phyloP scores from a whole-genome alignment of 306 rosid genomes.

The Quillaja saponaria region DNA sequence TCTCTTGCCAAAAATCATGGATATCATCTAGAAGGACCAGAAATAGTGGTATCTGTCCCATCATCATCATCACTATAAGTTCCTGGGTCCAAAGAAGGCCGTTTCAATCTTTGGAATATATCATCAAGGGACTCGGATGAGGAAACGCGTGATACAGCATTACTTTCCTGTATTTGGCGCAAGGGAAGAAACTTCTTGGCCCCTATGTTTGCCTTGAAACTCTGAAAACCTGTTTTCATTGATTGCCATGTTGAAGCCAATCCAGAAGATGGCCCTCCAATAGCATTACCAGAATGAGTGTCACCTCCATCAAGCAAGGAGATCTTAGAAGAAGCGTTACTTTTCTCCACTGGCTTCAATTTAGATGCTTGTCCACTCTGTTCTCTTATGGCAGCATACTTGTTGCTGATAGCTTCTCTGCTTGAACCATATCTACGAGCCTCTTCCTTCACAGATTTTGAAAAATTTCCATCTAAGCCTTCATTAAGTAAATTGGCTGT shows the following conservation, averaged over 20 bases:
- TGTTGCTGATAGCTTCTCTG: constrained; percentile 82
- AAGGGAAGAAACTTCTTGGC: constrained; percentile 59
- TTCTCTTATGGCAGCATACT: constrained; percentile 75
- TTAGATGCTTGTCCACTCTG: constrained; percentile 58
- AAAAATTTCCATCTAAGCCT: constrained; percentile 38
- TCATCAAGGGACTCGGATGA: constrained; percentile 91
- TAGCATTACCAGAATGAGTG: constrained; percentile 33
- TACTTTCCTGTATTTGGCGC: constrained; percentile 57
- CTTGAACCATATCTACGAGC: constrained; percentile 61
- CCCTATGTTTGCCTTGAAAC: constrained; percentile 70
- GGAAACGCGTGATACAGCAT: constrained; percentile 48
- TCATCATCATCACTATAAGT: constrained; percentile 44
- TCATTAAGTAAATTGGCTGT: constrained; percentile 40
- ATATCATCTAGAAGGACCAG: constrained; percentile 51
- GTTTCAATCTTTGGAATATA: constrained; percentile 85
- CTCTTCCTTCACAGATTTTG: constrained; percentile 60
- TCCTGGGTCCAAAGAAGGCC: constrained; percentile 53
- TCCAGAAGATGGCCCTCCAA: constrained; percentile 50
- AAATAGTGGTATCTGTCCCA: constrained; percentile 32
- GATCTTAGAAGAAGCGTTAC: constrained; percentile 58
- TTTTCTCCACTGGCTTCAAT: constrained; percentile 54
- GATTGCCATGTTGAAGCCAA: constrained; percentile 72
- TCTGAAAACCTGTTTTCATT: constrained; percentile 77
- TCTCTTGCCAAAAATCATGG: constrained; percentile 21
- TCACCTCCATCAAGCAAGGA: constrained; percentile 58